Base-by-base conservation (phyloP, 768 basidiomycete genomes). In the Lyophyllum semitale region DNA sequence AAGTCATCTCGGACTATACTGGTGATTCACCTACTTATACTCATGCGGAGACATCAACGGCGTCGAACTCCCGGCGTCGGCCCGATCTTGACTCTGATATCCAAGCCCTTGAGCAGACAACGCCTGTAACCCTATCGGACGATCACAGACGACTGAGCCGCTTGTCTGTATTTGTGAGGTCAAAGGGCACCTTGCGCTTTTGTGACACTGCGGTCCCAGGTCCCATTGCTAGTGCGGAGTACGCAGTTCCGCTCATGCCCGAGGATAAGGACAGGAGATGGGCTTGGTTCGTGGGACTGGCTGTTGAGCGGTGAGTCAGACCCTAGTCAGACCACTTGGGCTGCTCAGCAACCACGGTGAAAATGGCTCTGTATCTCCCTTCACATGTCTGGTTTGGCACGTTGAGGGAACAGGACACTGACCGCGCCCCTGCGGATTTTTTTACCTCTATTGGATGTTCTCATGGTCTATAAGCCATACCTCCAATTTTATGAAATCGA, bases 141-240 rank as follows among this genome's bases (percentile, higher is more conserved):
- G n/a, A n/a, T n/a, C n/a, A n/a, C 37, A 8, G 17, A 37, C 35
- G 5, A 38, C 37, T 2, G 11, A 38, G 37, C 37, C 37, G 17
- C 44, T 45, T 17, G 47, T 48, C 20, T 22, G 20, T 5, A 18
- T 37, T 12, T 33, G 32, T 12, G 27, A 48, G 15, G 27, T 48
- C 2, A 69, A 73, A 59, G 70, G 69, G 4, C 74, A 76, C 44
- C 64, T 74, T 4, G 66, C 66, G 69, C 69, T 0, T 74, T 76
- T 57, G 59, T 66, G 8, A 56, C 65, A 29, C 59, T 76, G 43
- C 66, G 63, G 56, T 54, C 53, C 11, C 50, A 49, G 6, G 66
- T 73, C 3, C 68, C 37, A 11, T 42, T 17, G 33, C 45, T 0
- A 22, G 47, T 18, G 48, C 47, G 7, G 30, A 56, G 32, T 25